These are phyloP conservation scores for Prunus dulcis DNA, from an alignment of 306 rosid species.

Conservation along the genomic window DNA sequence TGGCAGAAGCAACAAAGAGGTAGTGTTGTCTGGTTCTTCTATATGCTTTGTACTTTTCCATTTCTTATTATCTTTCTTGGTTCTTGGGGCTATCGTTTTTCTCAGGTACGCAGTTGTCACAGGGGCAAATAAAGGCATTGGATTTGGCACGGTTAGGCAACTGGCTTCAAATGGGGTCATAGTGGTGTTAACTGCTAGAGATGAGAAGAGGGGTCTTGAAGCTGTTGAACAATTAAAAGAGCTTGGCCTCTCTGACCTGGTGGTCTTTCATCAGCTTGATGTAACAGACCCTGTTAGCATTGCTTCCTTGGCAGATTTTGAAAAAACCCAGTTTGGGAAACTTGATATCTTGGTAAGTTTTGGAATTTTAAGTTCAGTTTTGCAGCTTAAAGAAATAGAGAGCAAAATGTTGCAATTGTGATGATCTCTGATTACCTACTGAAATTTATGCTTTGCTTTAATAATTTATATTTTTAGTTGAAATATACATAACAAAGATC, in stretches of 20 bases:
- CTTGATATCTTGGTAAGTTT: constrained; percentile 24
- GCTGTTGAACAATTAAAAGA: constrained; percentile 32
- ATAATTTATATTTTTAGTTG: background rate
- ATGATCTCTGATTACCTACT: background rate
- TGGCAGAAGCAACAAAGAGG: constrained; percentile 1
- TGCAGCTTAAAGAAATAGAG: background rate
- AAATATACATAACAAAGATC: background rate
- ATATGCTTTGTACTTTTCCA: background rate
- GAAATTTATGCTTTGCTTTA: background rate
- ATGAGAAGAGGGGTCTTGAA: constrained; percentile 18
- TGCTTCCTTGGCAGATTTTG: constrained; percentile 27
- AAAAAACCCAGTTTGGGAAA: constrained; percentile 27
- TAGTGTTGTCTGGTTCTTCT: background rate
- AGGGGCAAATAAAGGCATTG: constrained; percentile 35
- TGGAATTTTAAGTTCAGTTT: background rate
- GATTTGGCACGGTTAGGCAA: constrained; percentile 20
- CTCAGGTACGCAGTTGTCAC: constrained; percentile 40
- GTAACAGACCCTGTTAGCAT: constrained; percentile 29
- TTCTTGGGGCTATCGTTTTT: background rate
- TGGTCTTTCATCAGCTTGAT: constrained; percentile 41
- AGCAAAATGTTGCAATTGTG: background rate
- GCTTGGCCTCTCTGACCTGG: constrained; percentile 9
- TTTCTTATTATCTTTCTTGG: background rate
- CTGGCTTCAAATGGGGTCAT: constrained; percentile 12
- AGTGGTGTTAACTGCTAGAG: constrained; percentile 13